Percentiles rank a stretch among this genome's conserved stretches.
phyloP scores from a whole-genome alignment of 805 yeast genomes.

The Metschnikowia lachancei region DNA sequence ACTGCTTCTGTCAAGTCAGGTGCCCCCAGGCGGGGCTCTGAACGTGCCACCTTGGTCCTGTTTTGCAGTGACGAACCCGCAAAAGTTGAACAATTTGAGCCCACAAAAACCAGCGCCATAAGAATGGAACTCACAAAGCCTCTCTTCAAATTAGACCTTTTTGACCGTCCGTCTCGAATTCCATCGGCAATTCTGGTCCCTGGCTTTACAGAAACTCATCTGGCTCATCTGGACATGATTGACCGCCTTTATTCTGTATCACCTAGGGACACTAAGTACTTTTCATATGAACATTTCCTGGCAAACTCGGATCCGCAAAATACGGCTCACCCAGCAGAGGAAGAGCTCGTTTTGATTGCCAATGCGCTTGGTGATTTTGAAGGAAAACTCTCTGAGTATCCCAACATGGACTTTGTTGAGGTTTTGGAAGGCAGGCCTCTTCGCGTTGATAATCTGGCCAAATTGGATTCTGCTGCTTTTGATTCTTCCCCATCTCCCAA shows the following conservation, averaged over 20 bases:
- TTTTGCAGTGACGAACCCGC: constrained; percentile 6
- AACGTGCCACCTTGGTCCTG: constrained; percentile 4
- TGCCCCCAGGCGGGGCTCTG: background rate
- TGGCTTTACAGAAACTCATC: background rate
- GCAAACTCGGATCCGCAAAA: background rate
- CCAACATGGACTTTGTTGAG: no score
- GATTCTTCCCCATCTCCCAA: no score
- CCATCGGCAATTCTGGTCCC: background rate
- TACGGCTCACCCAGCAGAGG: background rate
- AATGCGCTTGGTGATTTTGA: no score
- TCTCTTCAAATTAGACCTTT: constrained; percentile 13
- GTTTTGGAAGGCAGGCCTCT: no score
- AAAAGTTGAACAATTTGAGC: no score
- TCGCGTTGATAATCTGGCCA: no score
- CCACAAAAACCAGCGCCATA: no score
- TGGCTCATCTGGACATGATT: constrained; percentile 12
- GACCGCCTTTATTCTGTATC: constrained; percentile 41
- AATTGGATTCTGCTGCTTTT: no score
- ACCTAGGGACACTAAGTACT: constrained; percentile 39
- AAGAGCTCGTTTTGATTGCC: background rate
- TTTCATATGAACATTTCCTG: constrained; percentile 11
- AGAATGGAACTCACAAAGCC: constrained; percentile 6
- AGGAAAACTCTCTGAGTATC: no score
- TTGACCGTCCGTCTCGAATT: constrained; percentile 1
- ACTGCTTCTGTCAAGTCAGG: background rate